Evolutionary conservation across 1,284 basidiomycete species (phyloP).

Genomic region (Ganoderma leucocontextum): DNA sequence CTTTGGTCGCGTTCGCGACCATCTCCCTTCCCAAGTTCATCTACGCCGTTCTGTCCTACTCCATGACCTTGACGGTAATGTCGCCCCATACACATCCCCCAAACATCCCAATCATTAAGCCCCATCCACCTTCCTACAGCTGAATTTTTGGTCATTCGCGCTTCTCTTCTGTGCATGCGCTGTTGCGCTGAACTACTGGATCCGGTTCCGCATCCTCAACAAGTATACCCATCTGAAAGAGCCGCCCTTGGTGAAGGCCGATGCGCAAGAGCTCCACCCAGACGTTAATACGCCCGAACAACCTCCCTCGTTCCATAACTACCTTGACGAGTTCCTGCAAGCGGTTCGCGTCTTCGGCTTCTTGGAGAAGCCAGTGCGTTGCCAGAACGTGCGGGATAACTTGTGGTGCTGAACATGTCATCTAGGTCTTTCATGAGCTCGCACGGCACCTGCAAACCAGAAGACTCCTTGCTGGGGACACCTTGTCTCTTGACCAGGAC

Average conservation of each 20-base stretch:
- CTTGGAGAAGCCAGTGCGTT: constrained; percentile 88
- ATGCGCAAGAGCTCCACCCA: constrained; percentile 84
- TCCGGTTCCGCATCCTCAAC: constrained; percentile 84
- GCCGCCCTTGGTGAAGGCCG: constrained; percentile 80
- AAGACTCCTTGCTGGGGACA: constrained; percentile 90
- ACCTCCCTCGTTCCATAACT: constrained; percentile 89
- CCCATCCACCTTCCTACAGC: constrained; percentile 49
- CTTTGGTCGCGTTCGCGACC: constrained; percentile 77
- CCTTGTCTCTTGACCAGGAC: constrained; percentile 89
- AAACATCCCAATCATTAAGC: not conserved
- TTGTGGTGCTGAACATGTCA: constrained; percentile 3
- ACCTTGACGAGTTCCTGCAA: constrained; percentile 93
- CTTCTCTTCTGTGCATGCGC: constrained; percentile 74
- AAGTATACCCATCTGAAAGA: constrained; percentile 87
- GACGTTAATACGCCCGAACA: constrained; percentile 83
- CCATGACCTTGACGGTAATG: constrained; percentile 84
- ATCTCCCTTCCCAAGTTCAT: constrained; percentile 83
- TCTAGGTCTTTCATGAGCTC: constrained; percentile 93
- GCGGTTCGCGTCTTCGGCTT: constrained; percentile 96
- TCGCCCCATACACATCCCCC: not conserved
- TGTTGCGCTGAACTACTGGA: constrained; percentile 82
- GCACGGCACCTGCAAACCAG: constrained; percentile 93
- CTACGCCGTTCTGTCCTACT: constrained; percentile 84
- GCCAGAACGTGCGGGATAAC: not conserved
- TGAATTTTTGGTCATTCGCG: constrained; percentile 90